Evolutionary conservation across 1,284 basidiomycete species (phyloP), one percentile per base, ranked within the genome.

Genomic region (Rhodotorula mucilaginosa): DNA sequence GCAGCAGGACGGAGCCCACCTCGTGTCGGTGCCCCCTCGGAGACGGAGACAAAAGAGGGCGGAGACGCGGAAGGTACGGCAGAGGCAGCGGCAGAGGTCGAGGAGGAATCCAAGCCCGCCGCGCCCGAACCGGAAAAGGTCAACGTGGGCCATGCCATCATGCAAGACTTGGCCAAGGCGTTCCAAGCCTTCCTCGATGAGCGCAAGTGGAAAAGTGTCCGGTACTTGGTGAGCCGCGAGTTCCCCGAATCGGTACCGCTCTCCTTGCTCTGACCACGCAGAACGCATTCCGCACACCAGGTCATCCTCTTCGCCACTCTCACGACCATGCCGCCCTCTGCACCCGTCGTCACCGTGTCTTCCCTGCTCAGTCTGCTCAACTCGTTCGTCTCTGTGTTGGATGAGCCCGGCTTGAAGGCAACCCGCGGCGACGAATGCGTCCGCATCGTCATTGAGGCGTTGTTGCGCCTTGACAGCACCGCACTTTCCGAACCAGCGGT

Each of bases 261-360:
- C 61, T 34, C 21, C 5, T 56, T n/a, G 46, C n/a, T 8, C 44
- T 29, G n/a, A 21, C 15, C 62, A 52, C 23, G 26, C 10, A 3
- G 59, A 49, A 68, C 61, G 52, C 47, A 34, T 19, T 31, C 75
- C 67, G 7, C 60, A 60, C 2, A 56, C 15, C 77, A 95, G 92
- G 88, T 95, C 29, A 90, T 93, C 77, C 91, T 97, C 80, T 95
- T 97, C 78, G 90, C 93, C 0, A 90, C 93, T 78, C 82, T 96
- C 57, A 89, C 91, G 46, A 85, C 71, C 1, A 58, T 79, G 2
- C 75, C 75, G 1, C 6, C 64, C 2, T 26, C 61, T 0, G 39
- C 65, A 5, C 78, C 77, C 2, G 61, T 78, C 46, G 58, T 79
- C 63, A 54, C 58, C 6, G 34, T 61, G 6, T 57, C 72, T 1